phyloP scores from a whole-genome alignment of 2,329 filamentous ascomycete species.

The Fusarium transvaalense region DNA sequence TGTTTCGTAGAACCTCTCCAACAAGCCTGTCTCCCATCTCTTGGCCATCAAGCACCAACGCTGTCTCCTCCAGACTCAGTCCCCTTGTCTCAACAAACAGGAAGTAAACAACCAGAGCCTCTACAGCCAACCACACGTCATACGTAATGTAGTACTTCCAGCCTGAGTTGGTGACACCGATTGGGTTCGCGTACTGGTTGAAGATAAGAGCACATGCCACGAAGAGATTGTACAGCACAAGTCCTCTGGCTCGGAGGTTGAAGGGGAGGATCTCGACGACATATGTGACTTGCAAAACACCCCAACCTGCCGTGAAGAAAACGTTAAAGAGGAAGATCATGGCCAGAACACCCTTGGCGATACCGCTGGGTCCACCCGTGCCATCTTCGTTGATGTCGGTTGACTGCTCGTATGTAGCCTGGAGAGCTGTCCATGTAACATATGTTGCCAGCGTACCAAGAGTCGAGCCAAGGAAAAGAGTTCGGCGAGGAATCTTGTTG shows the following conservation, averaged over 20 bases:
- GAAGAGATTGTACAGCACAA: slow-evolving; percentile 12
- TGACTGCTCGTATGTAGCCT: slow-evolving; percentile 23
- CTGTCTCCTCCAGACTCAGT: slow-evolving; percentile 18
- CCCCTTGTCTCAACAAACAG: slow-evolving; percentile 16
- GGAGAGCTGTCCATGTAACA: slow-evolving; percentile 6
- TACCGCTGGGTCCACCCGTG: slow-evolving; percentile 11
- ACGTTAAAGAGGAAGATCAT: slow-evolving; percentile 28
- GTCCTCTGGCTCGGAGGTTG: slow-evolving; percentile 10
- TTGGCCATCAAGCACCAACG: slow-evolving; percentile 53
- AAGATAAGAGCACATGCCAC: slow-evolving; percentile 17
- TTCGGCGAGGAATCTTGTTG: slow-evolving; percentile 14
- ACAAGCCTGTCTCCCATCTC: slow-evolving; percentile 18
- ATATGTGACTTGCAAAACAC: slow-evolving; percentile 20
- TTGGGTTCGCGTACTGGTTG: slow-evolving; percentile 23
- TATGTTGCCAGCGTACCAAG: slow-evolving; percentile 17
- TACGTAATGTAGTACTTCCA: slow-evolving; percentile 29
- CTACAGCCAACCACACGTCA: slow-evolving; percentile 15
- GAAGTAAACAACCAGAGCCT: slow-evolving; percentile 20
- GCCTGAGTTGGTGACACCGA: slow-evolving; percentile 4
- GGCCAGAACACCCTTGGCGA: slow-evolving; percentile 21
- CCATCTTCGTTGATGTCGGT: slow-evolving; percentile 12
- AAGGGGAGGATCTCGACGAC: slow-evolving; percentile 18
- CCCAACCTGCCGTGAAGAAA: slow-evolving; percentile 24
- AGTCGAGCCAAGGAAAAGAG: slow-evolving; percentile 14
- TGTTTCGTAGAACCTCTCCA: slow-evolving; percentile 16